These are phyloP conservation scores for Gillenia trifoliata DNA, from an alignment of 306 rosid genomes.

Conservation along the genomic window DNA sequence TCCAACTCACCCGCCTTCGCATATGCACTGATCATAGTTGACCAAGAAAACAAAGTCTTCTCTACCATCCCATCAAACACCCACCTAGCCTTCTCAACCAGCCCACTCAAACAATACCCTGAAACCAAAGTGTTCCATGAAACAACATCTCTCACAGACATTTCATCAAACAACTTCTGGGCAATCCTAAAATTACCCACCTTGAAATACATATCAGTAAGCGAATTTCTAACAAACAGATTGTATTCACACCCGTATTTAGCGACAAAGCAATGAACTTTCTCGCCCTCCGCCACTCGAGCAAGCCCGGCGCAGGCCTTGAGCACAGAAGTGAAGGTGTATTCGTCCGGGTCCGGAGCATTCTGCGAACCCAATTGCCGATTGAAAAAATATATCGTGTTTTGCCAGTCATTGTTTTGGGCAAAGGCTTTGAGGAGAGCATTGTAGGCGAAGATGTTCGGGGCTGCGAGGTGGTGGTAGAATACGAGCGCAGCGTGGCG, in stretches of 20 bases:
- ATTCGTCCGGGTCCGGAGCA: constrained; percentile 38
- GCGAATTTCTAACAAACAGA: constrained; percentile 33
- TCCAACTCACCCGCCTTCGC: constrained; percentile 24
- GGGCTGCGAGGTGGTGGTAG: constrained; percentile 22
- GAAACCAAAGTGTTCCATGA: constrained; percentile 42
- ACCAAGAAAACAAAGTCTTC: constrained; percentile 35
- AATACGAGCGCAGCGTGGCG: constrained; percentile 28
- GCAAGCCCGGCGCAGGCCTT: constrained; percentile 46
- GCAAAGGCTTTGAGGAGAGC: constrained; percentile 45
- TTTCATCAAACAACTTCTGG: constrained; percentile 32
- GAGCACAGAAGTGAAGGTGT: constrained; percentile 42
- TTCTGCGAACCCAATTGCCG: constrained; percentile 5
- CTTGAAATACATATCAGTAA: constrained; percentile 31
- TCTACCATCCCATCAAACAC: constrained; percentile 28
- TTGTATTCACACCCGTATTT: constrained; percentile 40
- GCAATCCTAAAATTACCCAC: constrained; percentile 19
- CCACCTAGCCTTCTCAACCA: constrained; percentile 20
- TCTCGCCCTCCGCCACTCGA: constrained; percentile 26
- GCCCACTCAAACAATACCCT: constrained; percentile 30
- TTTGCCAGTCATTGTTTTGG: constrained; percentile 36
- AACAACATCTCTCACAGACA: constrained; percentile 29
- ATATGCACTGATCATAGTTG: constrained; percentile 37
- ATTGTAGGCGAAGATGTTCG: constrained; percentile 31
- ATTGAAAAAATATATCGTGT: constrained; percentile 26
- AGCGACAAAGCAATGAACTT: constrained; percentile 30